phyloP scores from a whole-genome alignment of 345 rosid species.

The Conringia planisiliqua region DNA sequence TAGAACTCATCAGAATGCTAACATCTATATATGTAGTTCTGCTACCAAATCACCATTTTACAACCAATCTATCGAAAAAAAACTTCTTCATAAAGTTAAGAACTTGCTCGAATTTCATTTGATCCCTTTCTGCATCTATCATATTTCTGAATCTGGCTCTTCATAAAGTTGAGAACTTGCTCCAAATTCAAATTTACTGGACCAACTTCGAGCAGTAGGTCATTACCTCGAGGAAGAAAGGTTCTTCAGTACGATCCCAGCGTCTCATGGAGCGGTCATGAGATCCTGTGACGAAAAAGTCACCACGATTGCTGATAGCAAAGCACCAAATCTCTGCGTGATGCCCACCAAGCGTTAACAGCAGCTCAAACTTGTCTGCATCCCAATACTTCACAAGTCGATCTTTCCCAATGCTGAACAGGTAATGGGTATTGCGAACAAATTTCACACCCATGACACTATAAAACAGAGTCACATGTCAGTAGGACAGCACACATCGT shows the following conservation, averaged over 20 bases:
- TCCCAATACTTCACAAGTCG: conserved; percentile 95
- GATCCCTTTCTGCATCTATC: not conserved
- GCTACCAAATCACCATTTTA: not conserved
- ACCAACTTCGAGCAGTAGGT: not conserved
- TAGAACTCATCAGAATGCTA: not conserved
- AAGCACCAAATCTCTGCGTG: conserved; percentile 96
- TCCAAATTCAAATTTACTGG: not conserved
- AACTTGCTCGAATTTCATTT: not conserved
- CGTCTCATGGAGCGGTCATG: conserved; percentile 97
- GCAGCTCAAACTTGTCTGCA: conserved; percentile 93
- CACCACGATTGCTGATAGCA: conserved; percentile 78
- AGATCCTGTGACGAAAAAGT: conserved; percentile 94
- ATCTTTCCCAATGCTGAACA: conserved; percentile 94
- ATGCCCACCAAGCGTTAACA: conserved; percentile 90
- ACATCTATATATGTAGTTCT: not conserved
- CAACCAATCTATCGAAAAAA: conserved; percentile 6
- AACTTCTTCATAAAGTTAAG: not conserved
- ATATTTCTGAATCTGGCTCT: not conserved
- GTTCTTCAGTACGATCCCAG: conserved; percentile 98
- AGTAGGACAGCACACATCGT: conserved; percentile 11
- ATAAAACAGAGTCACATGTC: conserved; percentile 37
- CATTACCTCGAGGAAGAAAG: conserved; percentile 86
- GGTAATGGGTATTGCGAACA: conserved; percentile 81
- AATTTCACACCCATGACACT: conserved; percentile 96
- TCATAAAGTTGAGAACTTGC: not conserved